Percentiles rank a stretch among this genome's conserved stretches.
Conservation (phyloP, 371 early-diverging fungal genomes). For the Haplosporangium sp. region DNA sequence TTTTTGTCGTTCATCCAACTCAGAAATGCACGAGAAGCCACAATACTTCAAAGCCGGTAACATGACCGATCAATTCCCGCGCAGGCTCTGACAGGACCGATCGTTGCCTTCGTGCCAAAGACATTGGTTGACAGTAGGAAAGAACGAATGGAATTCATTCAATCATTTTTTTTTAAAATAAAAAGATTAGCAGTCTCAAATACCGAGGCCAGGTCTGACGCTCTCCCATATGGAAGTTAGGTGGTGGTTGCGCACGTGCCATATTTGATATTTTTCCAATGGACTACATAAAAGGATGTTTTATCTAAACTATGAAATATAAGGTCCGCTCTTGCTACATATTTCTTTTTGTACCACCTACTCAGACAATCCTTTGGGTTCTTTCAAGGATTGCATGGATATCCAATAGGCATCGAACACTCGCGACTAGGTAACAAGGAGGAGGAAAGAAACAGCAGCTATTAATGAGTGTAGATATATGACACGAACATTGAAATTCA, state of each 20-base stretch:
- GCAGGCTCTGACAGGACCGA: conserved; percentile 25
- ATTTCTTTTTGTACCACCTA: too few species aligned
- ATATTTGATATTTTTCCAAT: too few species aligned
- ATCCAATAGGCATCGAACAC: conserved; percentile 7
- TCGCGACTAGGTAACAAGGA: background rate
- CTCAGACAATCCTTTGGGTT: background rate
- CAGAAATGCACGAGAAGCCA: background rate
- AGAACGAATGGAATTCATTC: too few species aligned
- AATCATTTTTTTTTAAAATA: too few species aligned
- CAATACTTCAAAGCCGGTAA: conserved; percentile 39
- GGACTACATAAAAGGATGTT: too few species aligned
- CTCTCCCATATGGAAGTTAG: too few species aligned
- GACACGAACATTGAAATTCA: background rate
- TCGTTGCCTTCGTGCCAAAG: conserved; percentile 21
- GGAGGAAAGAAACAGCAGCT: background rate
- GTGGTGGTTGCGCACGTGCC: too few species aligned
- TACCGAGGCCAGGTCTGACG: too few species aligned
- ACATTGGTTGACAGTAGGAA: conserved; percentile 13
- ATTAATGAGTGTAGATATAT: background rate
- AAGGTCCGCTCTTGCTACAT: too few species aligned
- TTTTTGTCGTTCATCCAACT: background rate
- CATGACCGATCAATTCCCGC: conserved; percentile 16
- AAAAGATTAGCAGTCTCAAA: too few species aligned
- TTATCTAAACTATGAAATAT: too few species aligned
- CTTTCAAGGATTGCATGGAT: conserved; percentile 4